A percentile compares a stretch with the other conserved stretches of the same genome.
phyloP scores from a whole-genome alignment of 768 basidiomycete genomes.

The Mycena chlorophos region DNA sequence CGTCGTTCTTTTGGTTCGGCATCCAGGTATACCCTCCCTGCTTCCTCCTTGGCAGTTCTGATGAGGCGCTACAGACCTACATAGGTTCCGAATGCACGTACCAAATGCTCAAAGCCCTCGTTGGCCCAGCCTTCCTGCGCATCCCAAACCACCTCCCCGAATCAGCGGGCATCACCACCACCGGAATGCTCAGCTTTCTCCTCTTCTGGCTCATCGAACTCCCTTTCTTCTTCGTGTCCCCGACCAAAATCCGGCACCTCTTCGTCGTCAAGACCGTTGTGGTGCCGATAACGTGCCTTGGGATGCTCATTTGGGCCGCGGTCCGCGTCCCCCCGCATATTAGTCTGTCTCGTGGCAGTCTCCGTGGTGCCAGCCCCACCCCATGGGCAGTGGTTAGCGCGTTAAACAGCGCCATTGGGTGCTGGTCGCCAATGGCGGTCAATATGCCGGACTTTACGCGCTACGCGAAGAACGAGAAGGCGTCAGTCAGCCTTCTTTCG shows the following conservation, averaged over 20 bases:
- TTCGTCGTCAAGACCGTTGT: conserved; percentile 70
- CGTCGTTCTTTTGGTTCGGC: conserved; percentile 83
- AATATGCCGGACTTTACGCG: conserved; percentile 90
- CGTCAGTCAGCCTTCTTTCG: conserved; percentile 40
- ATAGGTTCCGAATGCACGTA: conserved; percentile 74
- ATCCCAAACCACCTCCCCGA: conserved; percentile 65
- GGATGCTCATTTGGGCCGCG: conserved; percentile 80
- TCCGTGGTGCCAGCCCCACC: conserved; percentile 49
- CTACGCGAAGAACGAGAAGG: conserved; percentile 61
- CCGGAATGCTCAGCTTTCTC: conserved; percentile 44
- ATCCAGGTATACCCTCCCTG: conserved; percentile 52
- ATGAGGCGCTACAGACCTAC: conserved; percentile 39
- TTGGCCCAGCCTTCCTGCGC: conserved; percentile 71
- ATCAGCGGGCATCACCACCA: conserved; percentile 60
- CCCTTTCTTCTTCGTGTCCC: conserved; percentile 73
- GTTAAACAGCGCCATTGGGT: conserved; percentile 74
- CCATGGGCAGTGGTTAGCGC: conserved; percentile 79
- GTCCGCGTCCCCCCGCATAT: conserved; percentile 60
- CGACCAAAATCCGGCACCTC: conserved; percentile 73
- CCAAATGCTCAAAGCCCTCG: conserved; percentile 74
- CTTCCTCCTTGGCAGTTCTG: neutral
- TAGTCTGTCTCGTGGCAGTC: conserved; percentile 55
- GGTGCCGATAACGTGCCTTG: conserved; percentile 64
- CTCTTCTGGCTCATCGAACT: conserved; percentile 78
- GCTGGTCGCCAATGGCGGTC: conserved; percentile 69